Evolutionary conservation across 1,284 basidiomycete species (phyloP), one percentile per base, ranked within the genome.

Genomic region (Fomitopsis schrenkii): DNA sequence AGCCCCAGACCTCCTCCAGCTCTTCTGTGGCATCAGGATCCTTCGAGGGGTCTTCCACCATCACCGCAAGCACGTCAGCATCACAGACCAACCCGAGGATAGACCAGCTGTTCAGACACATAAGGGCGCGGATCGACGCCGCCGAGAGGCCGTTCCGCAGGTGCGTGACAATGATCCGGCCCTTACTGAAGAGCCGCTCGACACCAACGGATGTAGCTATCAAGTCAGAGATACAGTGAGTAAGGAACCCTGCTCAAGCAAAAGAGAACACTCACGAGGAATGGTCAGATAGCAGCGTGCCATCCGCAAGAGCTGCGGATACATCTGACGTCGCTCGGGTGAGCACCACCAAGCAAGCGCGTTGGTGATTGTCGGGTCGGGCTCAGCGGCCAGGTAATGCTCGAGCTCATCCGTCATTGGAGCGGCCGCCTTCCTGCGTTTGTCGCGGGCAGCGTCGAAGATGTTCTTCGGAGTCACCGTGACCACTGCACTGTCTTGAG

Each of bases 31-130:
- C 35, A 6, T 36, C 35, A 6, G 35, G 35, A 33, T 52, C 48
- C 8, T 30, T 30, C 26, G 33, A 52, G n/a, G 48, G 26, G 26
- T 52, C 48, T 52, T 52, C 28, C 14, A 15, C 8, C 1, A 28
- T 52, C 26, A 52, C 48, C 28, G 48, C 8, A 7, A 33, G 9
- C 14, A 75, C 41, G 63, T 75, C 71, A 15, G 57, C n/a, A 41
- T 70, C 64, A 45, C 70, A 68, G 14, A 75, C 60, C n/a, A 71
- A 61, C 3, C 69, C 70, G 0, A 65, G 41, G 8, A 46, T 10
- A 41, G 67, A 71, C 75, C 75, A 77, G 9, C 44, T 55, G 5
- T 69, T 66, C 12, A 77, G 62, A 59, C 75, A 77, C 26, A 76
- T 55, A 19, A 75, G 62, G 0, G 72, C 71, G 5, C 69, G 63